Evolutionary conservation across 352 stramenopile species (phyloP).

Genomic region (Phytopythium ostracodes): DNA sequence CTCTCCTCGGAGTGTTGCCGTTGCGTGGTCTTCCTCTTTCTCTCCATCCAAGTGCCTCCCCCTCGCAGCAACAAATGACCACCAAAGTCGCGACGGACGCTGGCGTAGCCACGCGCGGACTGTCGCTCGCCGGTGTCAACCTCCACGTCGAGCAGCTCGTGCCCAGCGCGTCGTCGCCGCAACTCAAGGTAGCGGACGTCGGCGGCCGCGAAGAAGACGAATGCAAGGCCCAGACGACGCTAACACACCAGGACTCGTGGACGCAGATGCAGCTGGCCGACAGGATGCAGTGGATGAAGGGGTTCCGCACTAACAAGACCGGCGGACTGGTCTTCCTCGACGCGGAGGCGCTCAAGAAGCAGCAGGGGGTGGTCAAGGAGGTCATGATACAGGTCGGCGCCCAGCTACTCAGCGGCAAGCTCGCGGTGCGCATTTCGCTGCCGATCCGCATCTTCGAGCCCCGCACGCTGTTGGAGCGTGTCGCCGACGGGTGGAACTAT

Average conservation of each 20-base stretch:
- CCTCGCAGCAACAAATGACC: background rate
- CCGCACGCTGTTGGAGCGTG: constrained; percentile 64
- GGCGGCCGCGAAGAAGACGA: constrained; percentile 18
- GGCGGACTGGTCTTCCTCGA: constrained; percentile 64
- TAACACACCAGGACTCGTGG: constrained; percentile 35
- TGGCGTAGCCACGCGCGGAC: constrained; percentile 2
- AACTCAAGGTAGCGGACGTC: constrained; percentile 13
- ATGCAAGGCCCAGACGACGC: constrained; percentile 1
- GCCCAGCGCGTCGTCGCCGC: constrained; percentile 33
- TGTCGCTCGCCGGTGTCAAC: constrained; percentile 41
- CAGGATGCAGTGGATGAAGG: constrained; percentile 50
- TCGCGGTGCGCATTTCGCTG: constrained; percentile 65
- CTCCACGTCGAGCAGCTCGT: constrained; percentile 55
- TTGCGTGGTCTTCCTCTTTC: too few relatives aligned
- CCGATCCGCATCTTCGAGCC: constrained; percentile 78
- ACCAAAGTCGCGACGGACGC: background rate
- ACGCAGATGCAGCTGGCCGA: constrained; percentile 44
- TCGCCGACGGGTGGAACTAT: constrained; percentile 74
- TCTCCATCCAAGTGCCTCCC: too few relatives aligned
- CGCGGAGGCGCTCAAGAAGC: constrained; percentile 65
- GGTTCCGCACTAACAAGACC: constrained; percentile 70
- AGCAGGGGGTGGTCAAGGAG: constrained; percentile 79
- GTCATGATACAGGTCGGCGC: constrained; percentile 73
- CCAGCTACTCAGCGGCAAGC: constrained; percentile 62
- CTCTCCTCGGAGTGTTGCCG: too few relatives aligned